These are phyloP conservation scores for Lumnitzera racemosa DNA, from an alignment of 345 rosid species.

Conservation along the genomic window DNA sequence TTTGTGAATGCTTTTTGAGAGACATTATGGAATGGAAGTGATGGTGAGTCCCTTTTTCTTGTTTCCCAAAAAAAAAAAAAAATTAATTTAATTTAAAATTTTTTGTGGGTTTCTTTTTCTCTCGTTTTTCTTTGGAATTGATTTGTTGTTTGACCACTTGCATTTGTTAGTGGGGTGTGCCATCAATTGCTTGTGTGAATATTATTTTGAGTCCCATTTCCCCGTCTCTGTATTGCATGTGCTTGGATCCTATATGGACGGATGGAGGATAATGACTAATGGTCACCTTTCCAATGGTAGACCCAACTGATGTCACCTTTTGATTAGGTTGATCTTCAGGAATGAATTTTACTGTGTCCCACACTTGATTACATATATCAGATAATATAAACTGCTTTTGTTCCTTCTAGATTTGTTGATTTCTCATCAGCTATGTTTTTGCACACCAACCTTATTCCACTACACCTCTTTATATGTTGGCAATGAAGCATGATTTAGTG, in stretches of 20 bases:
- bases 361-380: too few species aligned
- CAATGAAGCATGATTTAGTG: conserved; percentile 1
- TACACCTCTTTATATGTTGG: too few species aligned
- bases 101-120: conserved; percentile 7
- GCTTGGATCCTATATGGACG: conserved; percentile 26
- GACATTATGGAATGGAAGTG: conserved; percentile 25
- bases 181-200: conserved; percentile 36
- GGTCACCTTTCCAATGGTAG: conserved; percentile 6
- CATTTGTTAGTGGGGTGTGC: conserved; percentile 36
- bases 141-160: conserved; percentile 40
- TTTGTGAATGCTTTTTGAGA: conserved; percentile 14
- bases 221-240: conserved; percentile 12
- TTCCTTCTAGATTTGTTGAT: too few species aligned
- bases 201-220: conserved; percentile 17
- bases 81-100: not conserved
- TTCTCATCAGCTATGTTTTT: too few species aligned
- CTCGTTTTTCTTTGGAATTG: conserved; percentile 10
- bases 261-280: conserved; percentile 16
- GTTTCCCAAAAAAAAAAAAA: not conserved
- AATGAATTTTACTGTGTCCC: not conserved
- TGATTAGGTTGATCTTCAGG: conserved; percentile 14
- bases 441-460: too few species aligned
- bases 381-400: too few species aligned
- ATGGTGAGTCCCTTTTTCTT: conserved; percentile 11
- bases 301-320: conserved; percentile 8